A percentile compares a stretch with the other conserved stretches of the same genome.
Conservation (phyloP, 1,284 basidiomycete genomes). For the Pseudozyma sp. region DNA sequence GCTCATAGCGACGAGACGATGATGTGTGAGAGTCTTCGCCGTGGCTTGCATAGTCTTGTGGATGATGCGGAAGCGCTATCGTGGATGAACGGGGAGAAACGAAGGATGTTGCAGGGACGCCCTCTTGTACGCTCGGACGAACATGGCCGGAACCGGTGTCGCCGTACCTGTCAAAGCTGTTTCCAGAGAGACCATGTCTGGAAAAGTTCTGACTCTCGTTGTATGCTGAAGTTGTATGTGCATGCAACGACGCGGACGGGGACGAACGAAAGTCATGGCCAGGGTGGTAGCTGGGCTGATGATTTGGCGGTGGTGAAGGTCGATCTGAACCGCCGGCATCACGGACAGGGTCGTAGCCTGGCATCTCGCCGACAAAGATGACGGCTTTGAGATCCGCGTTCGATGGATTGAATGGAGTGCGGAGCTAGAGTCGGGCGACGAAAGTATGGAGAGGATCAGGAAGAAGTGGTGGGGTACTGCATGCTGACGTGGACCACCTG, state of each 20-base stretch:
- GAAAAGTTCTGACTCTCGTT: slow-evolving; percentile 3
- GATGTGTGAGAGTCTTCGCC: slow-evolving; percentile 14
- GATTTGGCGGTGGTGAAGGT: slow-evolving; percentile 22
- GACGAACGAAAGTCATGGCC: slow-evolving; percentile 25
- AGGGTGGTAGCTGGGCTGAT: slow-evolving; percentile 6
- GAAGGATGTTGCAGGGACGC: background rate
- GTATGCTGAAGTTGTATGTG: slow-evolving; percentile 7
- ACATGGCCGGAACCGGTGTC: slow-evolving; percentile 10
- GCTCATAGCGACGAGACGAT: slow-evolving; percentile 13
- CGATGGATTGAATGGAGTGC: no score
- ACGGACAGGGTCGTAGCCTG: slow-evolving; percentile 35
- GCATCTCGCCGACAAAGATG: slow-evolving; percentile 7
- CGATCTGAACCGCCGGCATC: slow-evolving; percentile 37
- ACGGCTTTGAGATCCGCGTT: no score
- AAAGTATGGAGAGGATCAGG: no score
- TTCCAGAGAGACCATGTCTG: slow-evolving; percentile 15
- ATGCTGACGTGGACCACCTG: background rate
- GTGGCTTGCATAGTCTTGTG: slow-evolving; percentile 8
- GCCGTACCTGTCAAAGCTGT: slow-evolving; percentile 17
- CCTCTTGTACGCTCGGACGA: slow-evolving; percentile 14
- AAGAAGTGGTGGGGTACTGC: background rate
- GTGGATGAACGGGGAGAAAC: slow-evolving; percentile 25
- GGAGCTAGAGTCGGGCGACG: no score
- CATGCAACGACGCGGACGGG: slow-evolving; percentile 15
- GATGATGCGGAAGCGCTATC: slow-evolving; percentile 5